These are phyloP conservation scores for Nelumbo lutea DNA, from an alignment of 164 flowering plant genomes.

Conservation along the genomic window DNA sequence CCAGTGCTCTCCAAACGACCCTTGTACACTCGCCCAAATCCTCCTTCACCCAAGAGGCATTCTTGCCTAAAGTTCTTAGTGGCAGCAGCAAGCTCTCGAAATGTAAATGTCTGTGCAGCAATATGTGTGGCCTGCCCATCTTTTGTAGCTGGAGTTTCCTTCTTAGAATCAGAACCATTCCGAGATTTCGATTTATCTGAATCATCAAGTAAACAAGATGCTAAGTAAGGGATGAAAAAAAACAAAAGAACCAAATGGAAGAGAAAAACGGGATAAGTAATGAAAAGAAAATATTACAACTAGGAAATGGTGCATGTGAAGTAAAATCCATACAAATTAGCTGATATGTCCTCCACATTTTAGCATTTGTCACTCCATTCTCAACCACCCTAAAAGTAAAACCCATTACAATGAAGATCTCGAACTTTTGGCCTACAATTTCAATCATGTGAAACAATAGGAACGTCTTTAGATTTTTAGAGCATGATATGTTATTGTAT, in stretches of 20 bases:
- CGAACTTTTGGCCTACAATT: background rate
- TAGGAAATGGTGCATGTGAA: background rate
- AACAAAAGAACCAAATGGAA: background rate
- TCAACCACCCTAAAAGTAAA: background rate
- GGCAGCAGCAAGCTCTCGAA: slow-evolving; percentile 76
- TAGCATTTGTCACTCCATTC: background rate
- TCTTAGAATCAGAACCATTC: slow-evolving; percentile 51
- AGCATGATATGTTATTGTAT: background rate
- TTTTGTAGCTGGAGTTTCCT: slow-evolving; percentile 44
- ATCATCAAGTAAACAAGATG: slow-evolving; percentile 9
- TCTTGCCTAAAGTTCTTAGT: slow-evolving; percentile 82
- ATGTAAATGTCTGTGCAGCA: slow-evolving; percentile 84
- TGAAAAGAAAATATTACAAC: background rate
- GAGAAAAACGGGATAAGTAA: slow-evolving; percentile 12
- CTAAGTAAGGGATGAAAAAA: background rate
- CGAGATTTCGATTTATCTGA: slow-evolving; percentile 58
- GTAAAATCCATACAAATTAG: background rate
- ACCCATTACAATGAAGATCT: background rate
- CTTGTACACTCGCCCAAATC: slow-evolving; percentile 89
- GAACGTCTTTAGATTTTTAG: no score
- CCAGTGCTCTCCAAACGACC: slow-evolving; percentile 78
- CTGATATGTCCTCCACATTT: background rate
- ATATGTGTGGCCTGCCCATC: slow-evolving; percentile 62
- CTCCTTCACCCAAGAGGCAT: slow-evolving; percentile 84
- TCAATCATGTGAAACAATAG: background rate